Conservation (phyloP, 1,284 basidiomycete species). For the Ustilago tritici region DNA sequence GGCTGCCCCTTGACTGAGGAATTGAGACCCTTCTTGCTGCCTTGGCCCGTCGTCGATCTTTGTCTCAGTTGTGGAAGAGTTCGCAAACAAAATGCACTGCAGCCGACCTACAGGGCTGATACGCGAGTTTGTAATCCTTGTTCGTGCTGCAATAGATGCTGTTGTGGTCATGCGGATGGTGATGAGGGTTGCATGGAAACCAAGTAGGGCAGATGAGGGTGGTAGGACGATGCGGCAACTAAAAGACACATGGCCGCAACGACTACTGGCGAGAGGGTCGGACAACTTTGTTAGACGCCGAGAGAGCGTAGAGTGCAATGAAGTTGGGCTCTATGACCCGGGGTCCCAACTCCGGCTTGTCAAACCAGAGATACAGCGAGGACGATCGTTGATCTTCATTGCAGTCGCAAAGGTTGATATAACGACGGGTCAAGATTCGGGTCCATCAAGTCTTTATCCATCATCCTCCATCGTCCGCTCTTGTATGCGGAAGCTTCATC, state of each 20-base stretch:
- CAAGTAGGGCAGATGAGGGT: neutral
- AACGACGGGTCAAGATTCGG: neutral
- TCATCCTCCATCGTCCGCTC: neutral
- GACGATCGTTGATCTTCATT: neutral
- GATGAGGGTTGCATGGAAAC: neutral
- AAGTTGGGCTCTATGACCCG: neutral
- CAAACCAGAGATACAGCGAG: neutral
- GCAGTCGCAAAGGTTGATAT: neutral
- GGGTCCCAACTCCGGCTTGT: neutral
- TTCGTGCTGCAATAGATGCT: neutral
- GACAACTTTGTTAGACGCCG: neutral
- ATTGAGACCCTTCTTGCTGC: neutral
- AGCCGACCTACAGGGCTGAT: constrained; percentile 15
- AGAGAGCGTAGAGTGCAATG: neutral
- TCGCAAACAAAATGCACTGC: constrained; percentile 11
- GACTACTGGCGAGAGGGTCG: neutral
- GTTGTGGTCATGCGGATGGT: neutral
- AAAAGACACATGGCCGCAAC: neutral
- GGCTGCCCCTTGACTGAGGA: neutral
- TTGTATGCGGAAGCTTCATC: neutral
- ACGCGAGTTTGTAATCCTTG: neutral
- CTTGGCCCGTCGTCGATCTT: constrained; percentile 7
- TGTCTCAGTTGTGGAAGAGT: neutral
- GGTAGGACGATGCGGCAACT: neutral
- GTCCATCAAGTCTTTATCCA: neutral